These are phyloP conservation scores for Alternaria sp. DNA, from an alignment of 2,329 filamentous ascomycete genomes.

Conservation along the genomic window DNA sequence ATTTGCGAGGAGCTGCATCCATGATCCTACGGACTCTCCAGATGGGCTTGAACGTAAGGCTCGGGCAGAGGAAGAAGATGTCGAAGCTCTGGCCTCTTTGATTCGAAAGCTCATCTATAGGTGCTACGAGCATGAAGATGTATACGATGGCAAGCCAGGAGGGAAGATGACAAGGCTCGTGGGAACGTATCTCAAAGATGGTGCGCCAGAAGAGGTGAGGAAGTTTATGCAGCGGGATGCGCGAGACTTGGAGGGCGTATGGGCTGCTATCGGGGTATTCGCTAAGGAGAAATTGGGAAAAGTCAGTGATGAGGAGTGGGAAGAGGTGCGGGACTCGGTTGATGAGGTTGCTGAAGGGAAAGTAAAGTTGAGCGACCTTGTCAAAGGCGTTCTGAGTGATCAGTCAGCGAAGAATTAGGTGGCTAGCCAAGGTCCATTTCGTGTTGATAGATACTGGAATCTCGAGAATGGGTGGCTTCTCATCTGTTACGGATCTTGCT, in stretches of 20 bases:
- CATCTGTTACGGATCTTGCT: too few species aligned
- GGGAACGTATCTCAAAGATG: not conserved
- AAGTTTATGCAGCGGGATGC: not conserved
- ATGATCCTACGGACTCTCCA: not conserved
- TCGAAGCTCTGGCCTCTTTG: not conserved
- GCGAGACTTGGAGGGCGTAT: not conserved
- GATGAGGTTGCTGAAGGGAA: not conserved
- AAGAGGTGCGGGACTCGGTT: not conserved
- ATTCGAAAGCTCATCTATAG: not conserved
- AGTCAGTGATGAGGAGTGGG: not conserved
- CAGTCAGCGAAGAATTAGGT: not conserved
- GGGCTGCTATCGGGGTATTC: not conserved
- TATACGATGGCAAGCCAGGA: not conserved
- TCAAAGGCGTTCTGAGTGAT: not conserved
- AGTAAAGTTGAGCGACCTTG: not conserved
- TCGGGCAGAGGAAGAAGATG: not conserved
- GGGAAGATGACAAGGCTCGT: not conserved
- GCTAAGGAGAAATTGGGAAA: not conserved
- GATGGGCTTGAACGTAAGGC: not conserved
- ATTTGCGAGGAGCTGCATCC: not conserved
- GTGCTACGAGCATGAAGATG: not conserved
- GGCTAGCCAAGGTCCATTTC: too few species aligned
- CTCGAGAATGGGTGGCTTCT: too few species aligned
- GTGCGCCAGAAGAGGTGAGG: not conserved
- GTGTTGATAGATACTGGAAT: too few species aligned